phyloP scores from a whole-genome alignment of 2,329 filamentous ascomycete genomes.

The Cephalotrichum gorgonifer region DNA sequence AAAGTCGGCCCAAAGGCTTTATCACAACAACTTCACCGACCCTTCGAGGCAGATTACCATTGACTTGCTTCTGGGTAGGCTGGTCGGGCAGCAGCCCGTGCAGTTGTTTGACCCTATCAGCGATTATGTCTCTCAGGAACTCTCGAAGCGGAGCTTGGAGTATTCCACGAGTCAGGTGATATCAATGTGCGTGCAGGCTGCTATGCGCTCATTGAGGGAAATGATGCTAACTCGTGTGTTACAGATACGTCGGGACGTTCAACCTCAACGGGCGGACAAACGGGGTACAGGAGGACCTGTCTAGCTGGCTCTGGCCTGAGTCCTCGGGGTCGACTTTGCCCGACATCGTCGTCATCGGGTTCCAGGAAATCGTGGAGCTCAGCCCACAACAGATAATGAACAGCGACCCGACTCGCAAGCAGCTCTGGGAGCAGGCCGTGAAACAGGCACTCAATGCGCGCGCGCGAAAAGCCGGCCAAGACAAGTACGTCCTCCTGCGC shows the following conservation, averaged over 20 bases:
- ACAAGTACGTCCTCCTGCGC: conserved; percentile 79
- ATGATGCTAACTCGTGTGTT: neutral
- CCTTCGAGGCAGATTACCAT: conserved; percentile 90
- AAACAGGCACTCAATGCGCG: conserved; percentile 65
- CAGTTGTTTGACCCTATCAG: conserved; percentile 90
- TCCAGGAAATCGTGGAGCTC: conserved; percentile 97
- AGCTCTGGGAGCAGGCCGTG: conserved; percentile 79
- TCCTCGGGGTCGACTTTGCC: conserved; percentile 51
- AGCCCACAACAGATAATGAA: conserved; percentile 99
- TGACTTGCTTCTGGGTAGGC: conserved; percentile 76
- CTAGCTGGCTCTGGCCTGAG: conserved; percentile 72
- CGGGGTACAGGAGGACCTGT: conserved; percentile 69
- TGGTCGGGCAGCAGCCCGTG: conserved; percentile 75
- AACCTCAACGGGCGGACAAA: conserved; percentile 85
- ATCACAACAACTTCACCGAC: conserved; percentile 96
- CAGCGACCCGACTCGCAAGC: conserved; percentile 77
- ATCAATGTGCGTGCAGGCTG: conserved; percentile 48
- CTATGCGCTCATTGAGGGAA: neutral
- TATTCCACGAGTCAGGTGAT: conserved; percentile 68
- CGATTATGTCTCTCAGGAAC: conserved; percentile 73
- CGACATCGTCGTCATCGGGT: conserved; percentile 81
- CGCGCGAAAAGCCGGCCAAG: conserved; percentile 51
- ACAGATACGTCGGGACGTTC: conserved; percentile 67
- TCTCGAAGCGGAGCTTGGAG: conserved; percentile 56
- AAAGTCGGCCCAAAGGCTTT: conserved; percentile 87